Evolutionary conservation across 345 rosid species (phyloP), one percentile per base, ranked within the genome.

Genomic region (Lumnitzera littorea): DNA sequence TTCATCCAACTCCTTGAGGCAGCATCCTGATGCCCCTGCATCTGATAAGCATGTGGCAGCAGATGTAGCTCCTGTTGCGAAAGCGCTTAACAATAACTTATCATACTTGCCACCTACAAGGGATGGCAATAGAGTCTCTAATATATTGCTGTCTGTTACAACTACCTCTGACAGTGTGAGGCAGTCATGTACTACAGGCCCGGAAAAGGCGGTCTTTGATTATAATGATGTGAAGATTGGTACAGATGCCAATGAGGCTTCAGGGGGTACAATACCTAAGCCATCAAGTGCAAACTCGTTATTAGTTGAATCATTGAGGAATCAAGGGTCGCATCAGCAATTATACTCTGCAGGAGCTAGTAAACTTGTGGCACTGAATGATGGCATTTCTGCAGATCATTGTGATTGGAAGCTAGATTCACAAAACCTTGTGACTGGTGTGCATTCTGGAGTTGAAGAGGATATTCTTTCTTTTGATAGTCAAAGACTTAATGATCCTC

Each of bases 401-500:
- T 70, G 70, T 50, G 62, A 48, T 58, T 25, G 56, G 55, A 24
- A 12, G 53, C 43, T 48, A 36, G 36, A 23, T 63, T 23, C 66
- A n/a, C 53, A 52, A 51, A 46, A 17, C 54, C 46, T 12, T 24
- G 48, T 36, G 50, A n/a, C 55, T 6, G 52, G 20, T 56, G 29
- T 55, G 31, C 53, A 12, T n/a, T 56, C 64, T 46, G 74, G 65
- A 52, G 70, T 74, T 29, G 81, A 80, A 66, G 79, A 75, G 25
- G 81, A 80, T 61, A 48, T 80, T 61, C 46, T 56, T 56, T 59
- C 76, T 24, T 73, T 71, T 53, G 76, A 68, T 61, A 68, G 55
- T 60, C 84, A 74, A 53, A 70, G 81, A 66, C 66, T 57, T 10
- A 73, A 63, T 50, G 84, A 80, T 66, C 82, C 74, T 14, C 82